Percentiles rank a stretch among this genome's conserved stretches.
These are phyloP conservation scores for Ustilago tritici DNA, from an alignment of 1,284 basidiomycete species.

Conservation along the genomic window DNA sequence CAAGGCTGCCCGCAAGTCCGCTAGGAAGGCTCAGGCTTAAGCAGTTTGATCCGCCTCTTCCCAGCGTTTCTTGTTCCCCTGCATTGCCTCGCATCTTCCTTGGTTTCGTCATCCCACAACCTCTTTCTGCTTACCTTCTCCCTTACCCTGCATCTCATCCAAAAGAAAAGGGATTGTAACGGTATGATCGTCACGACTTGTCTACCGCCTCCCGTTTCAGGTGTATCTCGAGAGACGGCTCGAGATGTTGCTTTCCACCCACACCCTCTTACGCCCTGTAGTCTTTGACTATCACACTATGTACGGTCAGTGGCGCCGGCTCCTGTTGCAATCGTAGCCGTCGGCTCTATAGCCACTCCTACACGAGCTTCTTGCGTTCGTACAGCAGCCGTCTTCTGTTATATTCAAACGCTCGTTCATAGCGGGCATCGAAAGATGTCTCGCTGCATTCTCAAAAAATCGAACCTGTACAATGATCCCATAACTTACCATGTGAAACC, in stretches of 20 bases:
- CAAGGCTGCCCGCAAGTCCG: constrained; percentile 57
- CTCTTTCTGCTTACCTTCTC: constrained; percentile 7
- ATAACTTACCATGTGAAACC: neutral
- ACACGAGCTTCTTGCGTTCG: constrained; percentile 31
- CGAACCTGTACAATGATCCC: constrained; percentile 52
- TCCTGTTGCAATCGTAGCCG: constrained; percentile 12
- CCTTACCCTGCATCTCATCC: constrained; percentile 20
- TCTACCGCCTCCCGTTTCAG: constrained; percentile 24
- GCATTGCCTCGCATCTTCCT: constrained; percentile 37
- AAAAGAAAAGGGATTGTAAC: constrained; percentile 29
- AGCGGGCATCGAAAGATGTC: constrained; percentile 11
- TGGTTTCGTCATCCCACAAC: constrained; percentile 16
- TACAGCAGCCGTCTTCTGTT: constrained; percentile 45
- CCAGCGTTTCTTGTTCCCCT: constrained; percentile 8
- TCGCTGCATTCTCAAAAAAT: constrained; percentile 29
- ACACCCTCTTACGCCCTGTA: neutral
- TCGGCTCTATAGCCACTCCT: constrained; percentile 9
- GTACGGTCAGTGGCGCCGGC: constrained; percentile 4
- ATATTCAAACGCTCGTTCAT: constrained; percentile 29
- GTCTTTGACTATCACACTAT: constrained; percentile 8
- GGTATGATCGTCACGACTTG: constrained; percentile 15
- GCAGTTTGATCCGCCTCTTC: constrained; percentile 12
- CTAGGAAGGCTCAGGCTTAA: constrained; percentile 55
- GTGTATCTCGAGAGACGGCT: constrained; percentile 41
- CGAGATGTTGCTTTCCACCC: constrained; percentile 21